phyloP scores from a whole-genome alignment of 305 asterid species.

The Euphrasia arctica region DNA sequence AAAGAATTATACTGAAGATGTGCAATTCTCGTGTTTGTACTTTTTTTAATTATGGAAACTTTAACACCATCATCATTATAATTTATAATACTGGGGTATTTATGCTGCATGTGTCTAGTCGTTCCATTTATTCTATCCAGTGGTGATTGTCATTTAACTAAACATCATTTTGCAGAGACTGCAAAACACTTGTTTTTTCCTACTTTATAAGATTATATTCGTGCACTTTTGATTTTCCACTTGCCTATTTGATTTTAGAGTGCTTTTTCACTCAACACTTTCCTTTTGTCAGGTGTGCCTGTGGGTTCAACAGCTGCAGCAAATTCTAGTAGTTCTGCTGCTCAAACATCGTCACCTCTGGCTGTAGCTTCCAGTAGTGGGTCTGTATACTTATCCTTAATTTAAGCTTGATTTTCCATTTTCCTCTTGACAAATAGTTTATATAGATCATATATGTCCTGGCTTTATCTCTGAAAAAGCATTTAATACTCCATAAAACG shows the following conservation, averaged over 20 bases:
- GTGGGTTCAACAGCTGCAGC: slow-evolving; percentile 48
- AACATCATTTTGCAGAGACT: slow-evolving; percentile 2
- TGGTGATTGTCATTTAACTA: too few relatives aligned
- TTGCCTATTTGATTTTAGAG: slow-evolving; percentile 2
- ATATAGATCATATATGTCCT: neutral
- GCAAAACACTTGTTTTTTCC: neutral
- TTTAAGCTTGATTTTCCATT: slow-evolving; percentile 17
- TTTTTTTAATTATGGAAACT: slow-evolving; percentile 6
- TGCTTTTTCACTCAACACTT: slow-evolving; percentile 21
- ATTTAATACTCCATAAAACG: neutral
- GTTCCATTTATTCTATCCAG: too few relatives aligned
- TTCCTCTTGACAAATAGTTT: slow-evolving; percentile 9
- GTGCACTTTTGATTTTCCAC: slow-evolving; percentile 7
- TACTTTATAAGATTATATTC: neutral
- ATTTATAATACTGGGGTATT: too few relatives aligned
- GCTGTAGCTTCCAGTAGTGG: slow-evolving; percentile 68
- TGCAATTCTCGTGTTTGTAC: neutral
- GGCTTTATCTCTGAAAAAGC: slow-evolving; percentile 18
- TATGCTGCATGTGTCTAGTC: too few relatives aligned
- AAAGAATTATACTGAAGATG: slow-evolving; percentile 9
- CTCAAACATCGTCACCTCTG: slow-evolving; percentile 61
- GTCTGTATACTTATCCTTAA: slow-evolving; percentile 42
- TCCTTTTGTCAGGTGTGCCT: slow-evolving; percentile 38
- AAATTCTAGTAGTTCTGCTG: slow-evolving; percentile 49
- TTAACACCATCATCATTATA: neutral